Base-by-base conservation (phyloP, 306 rosid species). In the Oemleria cerasiformis region DNA sequence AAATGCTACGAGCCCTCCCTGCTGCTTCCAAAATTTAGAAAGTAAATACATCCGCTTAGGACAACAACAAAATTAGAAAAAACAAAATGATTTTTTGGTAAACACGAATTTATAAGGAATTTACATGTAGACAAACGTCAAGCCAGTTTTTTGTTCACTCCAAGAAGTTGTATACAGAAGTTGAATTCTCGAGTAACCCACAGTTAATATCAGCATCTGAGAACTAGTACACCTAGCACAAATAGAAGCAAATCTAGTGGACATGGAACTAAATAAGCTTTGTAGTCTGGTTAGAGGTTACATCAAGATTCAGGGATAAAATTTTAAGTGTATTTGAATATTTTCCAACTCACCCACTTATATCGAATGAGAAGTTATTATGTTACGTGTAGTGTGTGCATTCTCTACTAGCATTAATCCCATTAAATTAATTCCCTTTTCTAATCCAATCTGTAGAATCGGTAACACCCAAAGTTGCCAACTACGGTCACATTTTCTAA, bases 1-100 rank as follows among this genome's bases (percentile, higher is more conserved):
- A 79, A 65, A 93, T 83, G 55, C 84, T 85, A 23, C 89, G 87
- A 62, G 74, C 88, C 67, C 85, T 83, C 73, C 72, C 77, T 61
- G 79, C 16, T 54, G 36, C 13, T 5, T 5, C 7, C 7, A 20
- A 14, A 54, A 54, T 19, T 20, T 8, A 8, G 13, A 54, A 19
- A 19, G 34, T 54, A 0, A 3, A 54, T 9, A 11, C 6, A 45
- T 20, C 0, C 9, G 20, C 20, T 55, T 20, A 1, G 36, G 56
- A 55, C 3, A 4, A 19, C 21, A 0, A 12, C 8, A 1, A 20
- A 54, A 1, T 12, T 19, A 5, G 17, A 6, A 23, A 55, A 10
- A 50, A 17, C 10, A 50, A 50, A 50, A 8, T 11, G 7, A 50
- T 1, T 20, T 20, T 54, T 54, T 54, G 14, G 23, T 10, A 20